Base-by-base conservation (phyloP, 2,329 filamentous ascomycete species). In the Orbilia oligospora region DNA sequence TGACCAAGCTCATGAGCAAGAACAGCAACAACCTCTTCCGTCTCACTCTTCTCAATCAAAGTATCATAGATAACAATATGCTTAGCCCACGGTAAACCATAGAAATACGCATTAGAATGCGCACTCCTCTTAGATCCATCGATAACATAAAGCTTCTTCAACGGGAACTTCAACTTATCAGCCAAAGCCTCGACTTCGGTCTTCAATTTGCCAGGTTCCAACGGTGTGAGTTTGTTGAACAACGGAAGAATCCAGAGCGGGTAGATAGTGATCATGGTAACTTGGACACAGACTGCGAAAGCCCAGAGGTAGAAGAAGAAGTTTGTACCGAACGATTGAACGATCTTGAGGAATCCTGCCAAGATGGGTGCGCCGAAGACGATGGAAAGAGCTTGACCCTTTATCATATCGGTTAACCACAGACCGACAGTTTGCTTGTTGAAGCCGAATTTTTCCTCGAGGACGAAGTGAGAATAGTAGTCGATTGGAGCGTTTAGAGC, bases 1-100 rank as follows among this genome's bases (percentile, higher is more conserved):
- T 99, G 96, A 65, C 96, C 96, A 58, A 99, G 89, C 86, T 99
- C 96, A 84, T 99, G 96, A 41, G 93, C 94, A 68, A 99, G 87
- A 67, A 99, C 94, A 81, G 96, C 95, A 76, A 97, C 93, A 48
- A 99, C 94, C 85, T 99, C 96, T 80, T 94, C 90, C 0, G 77
- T 76, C 33, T 80, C 80, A 84, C 92, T 96, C 89, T 98, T 97
- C 86, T 97, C 95, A 80, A 99, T 94, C 80, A 99, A 86, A 4
- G 97, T 99, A 84, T 99, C 96, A 84, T 97, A 99, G 83, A 99
- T 97, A 83, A 99, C 96, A 87, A 99, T 99, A 87, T 98, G 97
- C 89, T 98, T 98, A 89, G 97, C 97, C 94, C 95, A 99, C 49
- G 96, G 96, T 71, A 99, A 89, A 78, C 96, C 96, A 82, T 97